Conservation (phyloP, 495 filamentous ascomycete genomes). For the Aspergillus taichungensis region DNA sequence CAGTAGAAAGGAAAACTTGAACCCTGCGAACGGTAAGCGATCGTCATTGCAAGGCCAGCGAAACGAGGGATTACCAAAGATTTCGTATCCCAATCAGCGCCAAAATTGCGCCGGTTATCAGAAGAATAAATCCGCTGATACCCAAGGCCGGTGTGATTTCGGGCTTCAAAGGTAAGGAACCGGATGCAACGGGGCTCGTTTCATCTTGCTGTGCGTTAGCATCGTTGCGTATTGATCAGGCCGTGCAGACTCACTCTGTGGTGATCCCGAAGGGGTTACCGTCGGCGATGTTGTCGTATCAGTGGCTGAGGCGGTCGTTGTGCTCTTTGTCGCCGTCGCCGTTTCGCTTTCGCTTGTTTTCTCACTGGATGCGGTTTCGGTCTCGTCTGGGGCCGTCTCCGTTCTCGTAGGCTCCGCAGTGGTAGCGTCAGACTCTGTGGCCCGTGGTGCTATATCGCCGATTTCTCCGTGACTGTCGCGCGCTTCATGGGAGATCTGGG, state of each 20-base stretch:
- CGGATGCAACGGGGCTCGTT: conserved; percentile 13
- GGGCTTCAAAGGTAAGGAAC: conserved; percentile 60
- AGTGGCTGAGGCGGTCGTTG: not conserved
- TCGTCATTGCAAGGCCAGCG: too few relatives aligned
- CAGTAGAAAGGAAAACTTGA: conserved; percentile 73
- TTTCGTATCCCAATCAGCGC: conserved; percentile 78
- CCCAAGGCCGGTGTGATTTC: conserved; percentile 70
- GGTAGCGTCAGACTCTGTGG: not conserved
- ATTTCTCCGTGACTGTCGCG: conserved; percentile 7
- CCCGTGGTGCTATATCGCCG: conserved; percentile 6
- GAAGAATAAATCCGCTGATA: conserved; percentile 67
- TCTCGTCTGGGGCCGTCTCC: too few relatives aligned
- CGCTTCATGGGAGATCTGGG: conserved; percentile 5
- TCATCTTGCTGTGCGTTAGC: conserved; percentile 8
- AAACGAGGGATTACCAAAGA: conserved; percentile 44
- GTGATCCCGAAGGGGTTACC: conserved; percentile 6
- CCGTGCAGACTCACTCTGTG: conserved; percentile 7
- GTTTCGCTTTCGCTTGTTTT: too few relatives aligned
- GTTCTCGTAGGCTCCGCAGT: too few relatives aligned
- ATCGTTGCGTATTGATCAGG: not conserved
- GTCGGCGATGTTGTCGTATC: conserved; percentile 1
- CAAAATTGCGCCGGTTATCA: conserved; percentile 59
- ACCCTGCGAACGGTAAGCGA: conserved; percentile 34
- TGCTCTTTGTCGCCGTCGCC: too few relatives aligned
- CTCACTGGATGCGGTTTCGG: too few relatives aligned